A percentile compares a stretch with the other conserved stretches of the same genome.
phyloP scores from a whole-genome alignment of 2,329 filamentous ascomycete genomes.

The Fusarium sp. region DNA sequence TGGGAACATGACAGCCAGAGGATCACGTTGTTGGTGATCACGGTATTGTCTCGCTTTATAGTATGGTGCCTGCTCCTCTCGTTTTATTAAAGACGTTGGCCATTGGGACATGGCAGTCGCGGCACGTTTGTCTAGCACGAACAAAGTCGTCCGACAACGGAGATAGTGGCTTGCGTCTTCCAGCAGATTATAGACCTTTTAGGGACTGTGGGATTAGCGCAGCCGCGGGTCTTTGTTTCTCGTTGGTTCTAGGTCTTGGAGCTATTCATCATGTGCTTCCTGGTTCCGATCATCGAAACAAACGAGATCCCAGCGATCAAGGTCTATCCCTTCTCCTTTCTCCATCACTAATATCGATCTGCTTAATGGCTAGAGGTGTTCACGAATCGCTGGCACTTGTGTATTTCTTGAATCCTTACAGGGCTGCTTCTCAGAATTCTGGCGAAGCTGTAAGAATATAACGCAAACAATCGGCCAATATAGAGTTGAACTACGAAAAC shows the following conservation, averaged over 20 bases:
- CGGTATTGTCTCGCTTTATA: constrained; percentile 22
- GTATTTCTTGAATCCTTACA: constrained; percentile 22
- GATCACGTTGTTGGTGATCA: constrained; percentile 33
- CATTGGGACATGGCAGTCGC: constrained; percentile 37
- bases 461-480: constrained; percentile 15
- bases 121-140: constrained; percentile 41
- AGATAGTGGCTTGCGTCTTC: constrained; percentile 44
- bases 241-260: constrained; percentile 37
- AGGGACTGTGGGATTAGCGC: constrained; percentile 50
- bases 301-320: constrained; percentile 6
- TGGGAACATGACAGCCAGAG: constrained; percentile 51
- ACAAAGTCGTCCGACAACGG: constrained; percentile 41
- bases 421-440: constrained; percentile 27
- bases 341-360: constrained; percentile 14
- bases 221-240: constrained; percentile 38
- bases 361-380: constrained; percentile 21
- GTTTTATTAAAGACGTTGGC: constrained; percentile 13
- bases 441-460: constrained; percentile 16
- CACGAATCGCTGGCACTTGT: constrained; percentile 21
- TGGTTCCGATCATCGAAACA: constrained; percentile 8
- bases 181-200: constrained; percentile 20
- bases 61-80: constrained; percentile 7
- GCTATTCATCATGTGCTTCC: constrained; percentile 24
- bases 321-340: constrained; percentile 16
- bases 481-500: constrained; percentile 21